Conservation (phyloP, 306 rosid species). For the Mimosa bimucronata region DNA sequence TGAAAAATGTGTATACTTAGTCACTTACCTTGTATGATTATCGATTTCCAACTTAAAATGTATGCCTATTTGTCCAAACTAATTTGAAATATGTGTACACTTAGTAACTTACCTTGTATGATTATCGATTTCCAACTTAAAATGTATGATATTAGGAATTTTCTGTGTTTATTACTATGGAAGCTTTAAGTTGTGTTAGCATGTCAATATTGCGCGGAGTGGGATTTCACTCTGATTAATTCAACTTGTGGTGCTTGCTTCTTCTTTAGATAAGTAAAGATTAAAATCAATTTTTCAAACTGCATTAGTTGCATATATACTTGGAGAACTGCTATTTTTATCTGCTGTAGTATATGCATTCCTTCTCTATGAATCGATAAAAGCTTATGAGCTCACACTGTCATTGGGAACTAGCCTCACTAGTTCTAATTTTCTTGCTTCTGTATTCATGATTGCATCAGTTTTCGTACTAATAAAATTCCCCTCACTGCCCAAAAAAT, state of each 20-base stretch:
- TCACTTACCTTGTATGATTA: not conserved
- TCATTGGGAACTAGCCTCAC: not conserved
- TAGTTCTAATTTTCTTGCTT: not conserved
- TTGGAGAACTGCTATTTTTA: not conserved
- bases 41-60: not conserved
- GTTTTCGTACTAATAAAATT: not conserved
- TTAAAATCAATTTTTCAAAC: not conserved
- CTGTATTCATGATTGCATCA: not conserved
- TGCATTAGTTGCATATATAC: not conserved
- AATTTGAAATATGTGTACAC: too few relatives aligned
- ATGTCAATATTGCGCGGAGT: too few relatives aligned
- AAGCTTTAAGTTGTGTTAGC: not conserved
- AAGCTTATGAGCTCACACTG: not conserved
- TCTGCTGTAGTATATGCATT: not conserved
- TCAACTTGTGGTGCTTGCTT: not conserved
- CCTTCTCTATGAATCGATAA: too few relatives aligned
- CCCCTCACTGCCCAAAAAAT: not conserved
- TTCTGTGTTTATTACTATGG: too few relatives aligned
- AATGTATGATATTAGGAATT: not conserved
- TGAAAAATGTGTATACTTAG: too few relatives aligned
- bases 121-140: not conserved
- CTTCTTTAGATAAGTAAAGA: too few relatives aligned
- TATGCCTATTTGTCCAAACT: too few relatives aligned
- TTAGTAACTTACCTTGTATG: not conserved
- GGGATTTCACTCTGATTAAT: not conserved